Evolutionary conservation across 116 monocot species (phyloP), one percentile per base, ranked within the genome.

Genomic region (Trichopus zeylanicus): DNA sequence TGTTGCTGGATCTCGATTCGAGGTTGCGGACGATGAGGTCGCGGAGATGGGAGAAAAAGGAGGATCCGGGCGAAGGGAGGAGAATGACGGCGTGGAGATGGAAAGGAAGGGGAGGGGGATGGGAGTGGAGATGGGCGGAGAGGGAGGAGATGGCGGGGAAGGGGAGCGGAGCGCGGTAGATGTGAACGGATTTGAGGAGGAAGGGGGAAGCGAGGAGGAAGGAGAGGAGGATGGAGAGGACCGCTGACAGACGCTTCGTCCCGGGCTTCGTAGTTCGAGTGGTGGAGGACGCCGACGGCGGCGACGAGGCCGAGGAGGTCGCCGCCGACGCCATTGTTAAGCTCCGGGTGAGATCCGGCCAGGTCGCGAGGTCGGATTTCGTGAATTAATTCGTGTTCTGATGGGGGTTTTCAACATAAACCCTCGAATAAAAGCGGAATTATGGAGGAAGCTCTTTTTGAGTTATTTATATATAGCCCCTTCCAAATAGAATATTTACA

Each of bases 151-250:
- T 73, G 69, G 83, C 67, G 67, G 33, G 65, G 64, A 72, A 83
- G 8, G 97, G 97, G 46, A 97, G 80, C 6, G 86, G 72, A 3
- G 91, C 75, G 6, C 91, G 86, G 73, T 91, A 72, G 67, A 91
- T 91, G 48, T 73, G 82, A 27, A 73, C 75, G 56, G 84, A 88
- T 20, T 79, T 74, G 59, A 81, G 67, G 37, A 85, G 70, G 65
- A 92, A 65, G 5, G 85, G 89, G n/a, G 81, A 57, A 24, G 72
- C 75, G 68, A 30, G 62, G 52, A 83, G 67, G 78, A 80, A 78
- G 28, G 83, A 82, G 66, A 73, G 30, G 61, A 89, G 65, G 48
- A 86, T 80, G 64, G 88, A 69, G 69, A 84, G 72, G 57, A 87
- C 76, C 23, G 80, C 64, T 46, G 73, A 1, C 63, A 78, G 78